Conservation (phyloP, 768 basidiomycete genomes). For the Xerocomellus intermedius region DNA sequence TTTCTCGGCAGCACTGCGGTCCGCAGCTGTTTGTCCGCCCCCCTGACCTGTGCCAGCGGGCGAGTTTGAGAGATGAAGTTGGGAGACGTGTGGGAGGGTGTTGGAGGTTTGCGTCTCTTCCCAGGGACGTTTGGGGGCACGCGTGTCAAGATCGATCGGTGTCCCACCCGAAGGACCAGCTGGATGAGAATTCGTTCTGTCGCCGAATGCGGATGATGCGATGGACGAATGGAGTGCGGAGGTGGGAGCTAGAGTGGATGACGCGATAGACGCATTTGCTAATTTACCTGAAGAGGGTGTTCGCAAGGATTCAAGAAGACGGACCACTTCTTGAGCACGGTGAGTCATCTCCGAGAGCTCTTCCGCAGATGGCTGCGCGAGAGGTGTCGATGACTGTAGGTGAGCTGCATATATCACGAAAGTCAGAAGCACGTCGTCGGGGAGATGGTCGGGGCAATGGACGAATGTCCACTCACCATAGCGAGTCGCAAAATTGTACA, state of each 20-base stretch:
- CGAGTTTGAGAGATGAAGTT: conserved; percentile 23
- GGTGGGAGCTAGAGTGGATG: conserved; percentile 9
- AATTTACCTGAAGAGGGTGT: conserved; percentile 23
- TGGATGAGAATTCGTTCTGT: conserved; percentile 23
- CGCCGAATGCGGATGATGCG: conserved; percentile 21
- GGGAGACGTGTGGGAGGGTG: conserved; percentile 22
- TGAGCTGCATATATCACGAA: conserved; percentile 22
- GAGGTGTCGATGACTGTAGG: conserved; percentile 44
- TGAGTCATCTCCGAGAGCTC: conserved; percentile 72
- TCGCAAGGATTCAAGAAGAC: conserved; percentile 51
- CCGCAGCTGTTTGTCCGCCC: conserved; percentile 34
- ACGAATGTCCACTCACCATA: conserved; percentile 48
- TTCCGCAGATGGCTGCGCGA: conserved; percentile 48
- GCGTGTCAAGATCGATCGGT: conserved; percentile 32
- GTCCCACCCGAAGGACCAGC: conserved; percentile 26
- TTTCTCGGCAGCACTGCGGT: conserved; percentile 68
- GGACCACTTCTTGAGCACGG: conserved; percentile 63
- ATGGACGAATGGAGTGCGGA: conserved; percentile 17
- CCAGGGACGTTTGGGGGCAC: conserved; percentile 78
- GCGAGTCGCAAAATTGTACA: conserved; percentile 64
- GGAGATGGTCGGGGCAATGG: not conserved
- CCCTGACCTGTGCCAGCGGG: conserved; percentile 10
- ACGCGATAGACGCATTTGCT: conserved; percentile 11
- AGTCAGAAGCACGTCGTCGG: conserved; percentile 1
- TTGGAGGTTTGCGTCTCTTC: conserved; percentile 47